Evolutionary conservation across 2,329 filamentous ascomycete species (phyloP), one percentile per base, ranked within the genome.

Genomic region (Alternaria consortialis): DNA sequence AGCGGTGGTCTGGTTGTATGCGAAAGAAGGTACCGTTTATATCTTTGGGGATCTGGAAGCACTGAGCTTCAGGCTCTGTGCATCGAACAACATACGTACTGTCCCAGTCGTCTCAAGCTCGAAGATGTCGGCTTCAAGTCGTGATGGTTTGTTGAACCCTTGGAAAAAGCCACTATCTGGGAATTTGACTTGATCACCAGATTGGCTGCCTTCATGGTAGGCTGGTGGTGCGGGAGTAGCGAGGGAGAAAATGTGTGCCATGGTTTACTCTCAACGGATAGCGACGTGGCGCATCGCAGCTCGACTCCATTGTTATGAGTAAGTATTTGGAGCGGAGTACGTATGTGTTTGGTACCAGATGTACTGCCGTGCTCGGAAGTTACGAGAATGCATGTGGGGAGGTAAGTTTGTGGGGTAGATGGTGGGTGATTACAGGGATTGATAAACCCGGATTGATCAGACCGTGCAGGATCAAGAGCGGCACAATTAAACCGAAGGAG

Each of bases 1-100:
- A 87, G 29, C 81, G 80, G 66, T 83, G 81, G 54, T 82, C 80
- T 7, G 80, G 80, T 54, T 81, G 79, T 29, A 82, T 70, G 6
- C 81, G 78, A 64, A 79, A 83, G 63, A 82, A 82, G 5, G 81
- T 82, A 0, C 81, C 81, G 43, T 81, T 77, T 42, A 82, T 81
- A 23, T 82, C 79, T 53, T 69, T 68, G 2, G 80, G 81, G 17
- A 82, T 81, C 64, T 66, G 39, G 6, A 5, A 25, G 5, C 1
- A 31, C 37, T 62, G 12, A 62, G 59, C 32, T 32, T 12, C 12
- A 20, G 2, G 15, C 12, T 50, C 12, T 13, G 1, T 37, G 15
- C 23, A n/a, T 31, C 6, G 7, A 54, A 7, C 34, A 23, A 4
- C 9, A 32, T n/a, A 52, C 51, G 59, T 59, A 66, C 65, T 2